Base-by-base conservation (phyloP, 306 rosid species). In the Aeschynomene evenia region DNA sequence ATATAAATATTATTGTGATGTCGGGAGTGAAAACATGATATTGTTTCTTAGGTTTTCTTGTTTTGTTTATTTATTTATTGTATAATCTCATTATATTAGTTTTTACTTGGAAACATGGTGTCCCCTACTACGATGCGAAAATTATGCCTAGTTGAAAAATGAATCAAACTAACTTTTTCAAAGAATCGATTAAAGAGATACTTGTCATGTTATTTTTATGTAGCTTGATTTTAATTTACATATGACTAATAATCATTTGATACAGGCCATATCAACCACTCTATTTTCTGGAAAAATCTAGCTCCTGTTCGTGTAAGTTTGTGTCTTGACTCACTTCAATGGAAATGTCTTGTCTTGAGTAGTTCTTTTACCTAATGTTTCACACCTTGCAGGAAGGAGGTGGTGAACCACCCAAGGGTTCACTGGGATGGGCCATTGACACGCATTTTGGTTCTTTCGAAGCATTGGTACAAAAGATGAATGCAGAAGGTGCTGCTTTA, bases 371-470 rank as follows among this genome's bases (percentile, higher is more conserved):
- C 23, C 28, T 61, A 39, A 71, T 63, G 13, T 15, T 54, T 54
- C 48, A 28, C 48, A 6, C 55, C 57, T 71, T 76, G 62, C 88
- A 94, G 99, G 91, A 89, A 68, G 99, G 96, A 74, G 99, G 99
- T 53, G 99, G 99, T 67, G 99, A 94, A 50, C 83, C 88, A 71
- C 88, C 99, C 33, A 81, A 87, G 70, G 70, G 75, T 18, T 72
- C 92, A 21, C 82, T 95, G 24, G 97, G 97, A 15, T 86, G 92
- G 95, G 97, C 96, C 54, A 91, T 94, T 53, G 99, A 94, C 72
- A 69, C 83, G 2, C 58, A 79, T 77, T 89, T 91, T 78, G 96
- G 95, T 39, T 87, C 97, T 66, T 53, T 85, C 6, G 96, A 91
- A 53, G 72, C 77, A 52, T 78, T 94, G 71, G 73, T 87, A 66